Conservation (phyloP, 495 filamentous ascomycete genomes). For the Penicillium daleae region DNA sequence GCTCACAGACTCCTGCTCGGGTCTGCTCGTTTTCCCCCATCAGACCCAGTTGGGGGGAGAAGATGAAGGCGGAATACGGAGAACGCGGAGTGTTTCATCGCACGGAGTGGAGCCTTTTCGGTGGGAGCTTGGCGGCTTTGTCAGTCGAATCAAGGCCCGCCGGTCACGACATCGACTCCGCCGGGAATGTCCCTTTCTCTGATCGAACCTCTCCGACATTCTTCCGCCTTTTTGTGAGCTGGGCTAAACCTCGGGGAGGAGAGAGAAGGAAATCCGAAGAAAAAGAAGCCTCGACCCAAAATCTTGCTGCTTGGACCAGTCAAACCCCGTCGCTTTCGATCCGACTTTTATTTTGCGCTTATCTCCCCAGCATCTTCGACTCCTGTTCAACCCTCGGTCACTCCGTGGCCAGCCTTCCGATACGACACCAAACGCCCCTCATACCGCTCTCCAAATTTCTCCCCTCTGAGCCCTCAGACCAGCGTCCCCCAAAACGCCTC, state of each 20-base stretch:
- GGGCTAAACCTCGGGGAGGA: slow-evolving; percentile 3
- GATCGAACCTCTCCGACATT: slow-evolving; percentile 7
- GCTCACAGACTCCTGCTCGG: too few species aligned
- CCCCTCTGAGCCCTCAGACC: not conserved
- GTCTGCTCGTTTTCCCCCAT: too few species aligned
- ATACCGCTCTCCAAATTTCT: slow-evolving; percentile 3
- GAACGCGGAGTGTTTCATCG: slow-evolving; percentile 17
- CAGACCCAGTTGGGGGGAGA: not conserved
- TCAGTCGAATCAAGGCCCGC: slow-evolving; percentile 22
- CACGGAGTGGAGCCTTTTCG: slow-evolving; percentile 23
- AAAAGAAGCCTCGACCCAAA: not conserved
- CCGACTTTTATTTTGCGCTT: not conserved
- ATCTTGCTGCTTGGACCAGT: not conserved
- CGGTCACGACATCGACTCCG: slow-evolving; percentile 34
- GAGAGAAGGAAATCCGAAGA: not conserved
- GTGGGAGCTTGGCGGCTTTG: slow-evolving; percentile 36
- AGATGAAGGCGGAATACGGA: slow-evolving; percentile 3
- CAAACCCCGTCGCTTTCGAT: not conserved
- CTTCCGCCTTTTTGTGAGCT: slow-evolving; percentile 2
- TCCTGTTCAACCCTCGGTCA: slow-evolving; percentile 27
- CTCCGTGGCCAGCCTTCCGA: slow-evolving; percentile 15
- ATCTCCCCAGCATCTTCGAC: slow-evolving; percentile 8
- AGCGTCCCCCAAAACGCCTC: not conserved
- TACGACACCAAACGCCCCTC: slow-evolving; percentile 12
- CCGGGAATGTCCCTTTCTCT: slow-evolving; percentile 28